Evolutionary conservation across 2,329 filamentous ascomycete species (phyloP).

Genomic region (Talaromyces verruculosus): DNA sequence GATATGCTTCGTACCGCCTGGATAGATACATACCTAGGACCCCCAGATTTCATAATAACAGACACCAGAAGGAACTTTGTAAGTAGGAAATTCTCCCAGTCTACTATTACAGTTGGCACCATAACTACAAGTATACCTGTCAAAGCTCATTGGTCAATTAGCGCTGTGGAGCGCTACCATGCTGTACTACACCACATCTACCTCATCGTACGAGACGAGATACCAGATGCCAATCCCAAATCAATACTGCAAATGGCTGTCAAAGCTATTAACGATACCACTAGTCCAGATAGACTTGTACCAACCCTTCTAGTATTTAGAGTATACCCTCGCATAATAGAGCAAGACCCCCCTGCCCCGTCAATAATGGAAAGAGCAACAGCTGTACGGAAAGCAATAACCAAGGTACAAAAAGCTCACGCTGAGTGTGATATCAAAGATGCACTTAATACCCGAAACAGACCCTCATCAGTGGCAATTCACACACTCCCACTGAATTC

Average conservation of each 20-base stretch:
- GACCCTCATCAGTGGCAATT: fast-evolving
- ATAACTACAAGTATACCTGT: too few relatives aligned
- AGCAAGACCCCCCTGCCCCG: neutral
- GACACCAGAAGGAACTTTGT: too few relatives aligned
- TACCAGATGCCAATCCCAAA: neutral
- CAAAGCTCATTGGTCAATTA: too few relatives aligned
- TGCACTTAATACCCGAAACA: neutral
- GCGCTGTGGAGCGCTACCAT: too few relatives aligned
- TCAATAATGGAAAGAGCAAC: neutral
- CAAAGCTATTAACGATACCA: neutral
- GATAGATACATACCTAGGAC: too few relatives aligned
- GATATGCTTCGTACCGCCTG: too few relatives aligned
- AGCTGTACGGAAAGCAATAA: neutral
- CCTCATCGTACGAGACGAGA: neutral
- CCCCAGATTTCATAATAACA: too few relatives aligned
- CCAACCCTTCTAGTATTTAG: neutral
- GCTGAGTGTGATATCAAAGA: neutral
- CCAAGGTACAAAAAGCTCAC: neutral
- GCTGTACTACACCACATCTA: neutral
- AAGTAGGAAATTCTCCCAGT: too few relatives aligned
- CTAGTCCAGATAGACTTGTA: neutral
- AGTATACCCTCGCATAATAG: neutral
- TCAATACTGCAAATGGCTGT: neutral
- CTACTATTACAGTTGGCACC: too few relatives aligned
- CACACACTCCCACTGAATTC: neutral